Base-by-base conservation (phyloP, 768 basidiomycete species). In the Mycena metata region DNA sequence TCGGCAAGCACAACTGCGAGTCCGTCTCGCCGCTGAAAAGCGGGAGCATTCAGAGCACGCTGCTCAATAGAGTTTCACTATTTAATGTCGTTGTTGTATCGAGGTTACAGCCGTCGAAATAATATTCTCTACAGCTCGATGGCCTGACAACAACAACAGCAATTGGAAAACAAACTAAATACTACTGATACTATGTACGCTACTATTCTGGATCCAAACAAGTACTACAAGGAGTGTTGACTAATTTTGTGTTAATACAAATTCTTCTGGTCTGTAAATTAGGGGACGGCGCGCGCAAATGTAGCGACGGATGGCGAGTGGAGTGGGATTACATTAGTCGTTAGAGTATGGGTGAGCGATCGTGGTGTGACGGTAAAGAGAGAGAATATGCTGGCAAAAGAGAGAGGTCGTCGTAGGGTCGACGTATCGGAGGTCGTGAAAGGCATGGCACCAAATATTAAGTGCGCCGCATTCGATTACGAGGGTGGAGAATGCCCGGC, bases 1-100 rank as follows among this genome's bases (percentile, higher is more conserved):
- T 58, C 77, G 76, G 57, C 84, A 84, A 72, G 84, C 86, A 45
- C 85, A 80, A 65, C 71, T 89, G 69, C 84, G 81, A 26, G 81
- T 82, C 26, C 83, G 84, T 39, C 81, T 89, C 26, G 83, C 83
- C 23, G 83, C 83, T 23, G 85, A 81, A 66, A 86, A 82, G 74
- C 57, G 57, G 39, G 23, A 50, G 23, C 60, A 60, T n/a, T 39
- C 39, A 4, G 11, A 39, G 33, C 60, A 33, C 35, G 39, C 24
- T 51, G 49, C 30, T 12, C 26, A 30, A 35, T 24, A 46, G 15
- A 33, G 12, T 16, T 39, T 5, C 17, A 39, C 5, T 11, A 39
- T 26, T 26, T 46, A 36, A 6, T 52, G 33, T 33, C 8, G 39
- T 23, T 24, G 9, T 47, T 58, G 41, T 58, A 60, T 47, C 45